Evolutionary conservation across 805 yeast species (phyloP).

Genomic region (Metschnikowia matae): DNA sequence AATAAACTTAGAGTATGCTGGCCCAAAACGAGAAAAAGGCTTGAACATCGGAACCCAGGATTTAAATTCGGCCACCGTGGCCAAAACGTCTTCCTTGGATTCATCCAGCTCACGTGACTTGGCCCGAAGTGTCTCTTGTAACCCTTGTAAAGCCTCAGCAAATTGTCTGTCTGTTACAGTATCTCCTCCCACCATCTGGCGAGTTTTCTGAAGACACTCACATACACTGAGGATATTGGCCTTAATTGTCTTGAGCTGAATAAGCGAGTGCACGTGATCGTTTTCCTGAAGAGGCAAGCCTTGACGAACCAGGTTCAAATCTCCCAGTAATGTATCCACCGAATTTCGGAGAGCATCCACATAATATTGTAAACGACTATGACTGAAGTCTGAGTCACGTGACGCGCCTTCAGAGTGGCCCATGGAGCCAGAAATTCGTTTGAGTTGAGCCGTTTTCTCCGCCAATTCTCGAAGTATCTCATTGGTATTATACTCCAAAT

Average conservation of each 20-base stretch:
- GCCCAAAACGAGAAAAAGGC: slow-evolving; percentile 47
- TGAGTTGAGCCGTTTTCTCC: slow-evolving; percentile 44
- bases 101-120: slow-evolving; percentile 23
- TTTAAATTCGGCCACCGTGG: slow-evolving; percentile 45
- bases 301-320: slow-evolving; percentile 9
- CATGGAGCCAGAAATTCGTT: slow-evolving; percentile 48
- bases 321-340: slow-evolving; percentile 47
- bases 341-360: slow-evolving; percentile 57
- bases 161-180: slow-evolving; percentile 17
- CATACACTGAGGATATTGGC: slow-evolving; percentile 44
- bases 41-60: slow-evolving; percentile 51
- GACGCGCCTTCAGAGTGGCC: slow-evolving; percentile 21
- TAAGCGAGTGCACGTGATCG: slow-evolving; percentile 31
- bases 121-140: slow-evolving; percentile 44
- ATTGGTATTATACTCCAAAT: slow-evolving; percentile 59
- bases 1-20: slow-evolving; percentile 47
- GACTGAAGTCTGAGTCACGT: slow-evolving; percentile 36
- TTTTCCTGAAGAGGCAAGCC: slow-evolving; percentile 4
- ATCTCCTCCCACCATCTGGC: slow-evolving; percentile 9
- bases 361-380: slow-evolving; percentile 63
- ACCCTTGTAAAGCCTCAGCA: slow-evolving; percentile 35
- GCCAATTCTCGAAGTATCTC: slow-evolving; percentile 55
- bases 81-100: slow-evolving; percentile 30
- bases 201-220: slow-evolving; percentile 35
- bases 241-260: slow-evolving; percentile 43